Conservation (phyloP, 2,329 filamentous ascomycete genomes). For the Pseudogymnoascus sp. region DNA sequence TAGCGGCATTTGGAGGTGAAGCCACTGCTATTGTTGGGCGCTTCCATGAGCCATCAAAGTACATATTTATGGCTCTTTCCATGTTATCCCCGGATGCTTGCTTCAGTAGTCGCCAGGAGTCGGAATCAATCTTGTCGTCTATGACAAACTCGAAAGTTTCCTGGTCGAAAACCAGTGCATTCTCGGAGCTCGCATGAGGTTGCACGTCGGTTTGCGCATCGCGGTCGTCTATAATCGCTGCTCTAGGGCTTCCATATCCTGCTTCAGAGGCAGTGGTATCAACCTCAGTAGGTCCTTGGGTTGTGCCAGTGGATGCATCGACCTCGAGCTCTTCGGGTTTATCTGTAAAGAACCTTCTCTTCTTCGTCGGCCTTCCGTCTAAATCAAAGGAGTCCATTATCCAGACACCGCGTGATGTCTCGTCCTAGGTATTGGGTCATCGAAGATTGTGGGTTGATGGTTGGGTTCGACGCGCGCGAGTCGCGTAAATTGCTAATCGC, state of each 20-base stretch:
- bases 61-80: constrained; percentile 59
- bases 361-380: constrained; percentile 39
- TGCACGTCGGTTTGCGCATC: constrained; percentile 11
- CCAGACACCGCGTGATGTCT: not conserved
- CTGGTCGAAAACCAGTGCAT: constrained; percentile 41
- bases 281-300: not conserved
- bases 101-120: constrained; percentile 43
- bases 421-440: not conserved
- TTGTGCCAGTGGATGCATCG: constrained; percentile 15
- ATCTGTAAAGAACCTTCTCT: constrained; percentile 38
- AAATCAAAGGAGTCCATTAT: constrained; percentile 31
- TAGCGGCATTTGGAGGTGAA: constrained; percentile 6
- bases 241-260: not conserved
- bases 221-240: not conserved
- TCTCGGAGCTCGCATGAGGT: constrained; percentile 20
- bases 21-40: constrained; percentile 19
- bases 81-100: constrained; percentile 48
- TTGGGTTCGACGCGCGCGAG: not conserved
- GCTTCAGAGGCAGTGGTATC: not conserved
- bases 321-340: constrained; percentile 19
- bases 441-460: not conserved
- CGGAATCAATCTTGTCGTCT: constrained; percentile 44
- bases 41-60: constrained; percentile 61
- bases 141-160: constrained; percentile 51
- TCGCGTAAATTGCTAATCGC: constrained; percentile 7